These are phyloP conservation scores for Pythium grandisporangium DNA, from an alignment of 352 stramenopile species.

Conservation along the genomic window DNA sequence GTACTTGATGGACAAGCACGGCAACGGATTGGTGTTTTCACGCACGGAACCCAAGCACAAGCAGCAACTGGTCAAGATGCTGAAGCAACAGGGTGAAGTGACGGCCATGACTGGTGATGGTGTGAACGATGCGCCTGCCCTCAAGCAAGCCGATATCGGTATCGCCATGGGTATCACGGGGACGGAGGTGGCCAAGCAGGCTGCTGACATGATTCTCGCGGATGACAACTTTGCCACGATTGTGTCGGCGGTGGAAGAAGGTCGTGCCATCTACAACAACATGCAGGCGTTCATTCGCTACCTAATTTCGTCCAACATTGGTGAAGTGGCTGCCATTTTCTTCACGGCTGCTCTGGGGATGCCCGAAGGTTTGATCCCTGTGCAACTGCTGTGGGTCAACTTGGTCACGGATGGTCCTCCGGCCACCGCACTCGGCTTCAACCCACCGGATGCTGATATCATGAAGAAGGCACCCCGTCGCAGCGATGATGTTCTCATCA, in stretches of 20 bases:
- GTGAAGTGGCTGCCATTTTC: slow-evolving; percentile 98
- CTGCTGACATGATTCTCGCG: slow-evolving; percentile 96
- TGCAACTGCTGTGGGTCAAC: slow-evolving; percentile 99
- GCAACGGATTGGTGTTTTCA: slow-evolving; percentile 94
- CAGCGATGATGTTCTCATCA: slow-evolving; percentile 97
- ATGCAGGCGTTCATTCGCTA: slow-evolving; percentile 99
- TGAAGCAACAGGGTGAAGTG: slow-evolving; percentile 93
- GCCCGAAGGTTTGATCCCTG: slow-evolving; percentile 95
- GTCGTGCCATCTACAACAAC: slow-evolving; percentile 91
- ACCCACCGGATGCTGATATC: slow-evolving; percentile 96
- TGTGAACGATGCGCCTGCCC: slow-evolving; percentile 97
- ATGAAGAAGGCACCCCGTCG: slow-evolving; percentile 95
- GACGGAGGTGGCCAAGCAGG: slow-evolving; percentile 97
- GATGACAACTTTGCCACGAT: slow-evolving; percentile 99
- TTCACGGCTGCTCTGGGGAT: slow-evolving; percentile 94
- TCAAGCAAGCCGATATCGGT: slow-evolving; percentile 98
- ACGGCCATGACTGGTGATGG: slow-evolving; percentile 98
- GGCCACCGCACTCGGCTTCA: slow-evolving; percentile 98
- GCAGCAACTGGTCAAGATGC: slow-evolving; percentile 92
- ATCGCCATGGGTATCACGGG: slow-evolving; percentile 98
- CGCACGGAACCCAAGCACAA: slow-evolving; percentile 98
- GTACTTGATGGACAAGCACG: slow-evolving; percentile 72
- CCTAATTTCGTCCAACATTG: slow-evolving; percentile 98
- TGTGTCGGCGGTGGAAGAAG: slow-evolving; percentile 86
- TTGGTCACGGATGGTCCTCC: slow-evolving; percentile 98